Evolutionary conservation across 1,139 yeast species (phyloP).

Genomic region (Komagataea norvegica): DNA sequence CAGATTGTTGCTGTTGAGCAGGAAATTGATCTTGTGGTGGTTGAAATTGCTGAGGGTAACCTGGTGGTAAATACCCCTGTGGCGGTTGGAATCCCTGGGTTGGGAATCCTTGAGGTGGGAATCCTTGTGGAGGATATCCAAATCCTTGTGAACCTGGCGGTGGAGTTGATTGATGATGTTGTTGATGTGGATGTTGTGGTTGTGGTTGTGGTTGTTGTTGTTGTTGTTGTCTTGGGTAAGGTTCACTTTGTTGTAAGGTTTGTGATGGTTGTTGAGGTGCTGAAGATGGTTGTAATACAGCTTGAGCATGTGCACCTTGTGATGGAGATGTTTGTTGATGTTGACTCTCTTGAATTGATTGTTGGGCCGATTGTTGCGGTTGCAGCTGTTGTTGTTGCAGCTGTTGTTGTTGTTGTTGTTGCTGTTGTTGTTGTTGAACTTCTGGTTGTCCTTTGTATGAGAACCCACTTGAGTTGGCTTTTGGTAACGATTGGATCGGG

Average conservation of each 20-base stretch:
- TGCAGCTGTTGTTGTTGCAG: constrained; percentile 25
- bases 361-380: too few relatives aligned
- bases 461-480: constrained; percentile 37
- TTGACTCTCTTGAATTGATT: too few relatives aligned
- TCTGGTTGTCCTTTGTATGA: constrained; percentile 50
- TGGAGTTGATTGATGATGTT: constrained; percentile 14
- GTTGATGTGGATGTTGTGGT: constrained; percentile 21
- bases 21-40: constrained; percentile 12
- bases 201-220: constrained; percentile 25
- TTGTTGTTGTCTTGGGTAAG: constrained; percentile 21
- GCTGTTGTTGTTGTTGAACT: constrained; percentile 25
- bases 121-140: constrained; percentile 18
- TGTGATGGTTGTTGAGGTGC: constrained; percentile 20
- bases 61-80: constrained; percentile 13
- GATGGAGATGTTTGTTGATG: constrained; percentile 8
- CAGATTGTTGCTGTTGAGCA: constrained; percentile 10
- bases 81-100: constrained; percentile 22
- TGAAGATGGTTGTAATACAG: constrained; percentile 11
- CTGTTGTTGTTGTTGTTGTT: constrained; percentile 21
- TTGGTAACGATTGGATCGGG: constrained; percentile 49
- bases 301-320: constrained; percentile 16
- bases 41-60: constrained; percentile 8
- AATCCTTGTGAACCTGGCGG: constrained; percentile 15
- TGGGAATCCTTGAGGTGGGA: constrained; percentile 17
- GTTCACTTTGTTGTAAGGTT: constrained; percentile 13